Evolutionary conservation across 768 basidiomycete genomes (phyloP).

Genomic region (Naganishia antarctica): DNA sequence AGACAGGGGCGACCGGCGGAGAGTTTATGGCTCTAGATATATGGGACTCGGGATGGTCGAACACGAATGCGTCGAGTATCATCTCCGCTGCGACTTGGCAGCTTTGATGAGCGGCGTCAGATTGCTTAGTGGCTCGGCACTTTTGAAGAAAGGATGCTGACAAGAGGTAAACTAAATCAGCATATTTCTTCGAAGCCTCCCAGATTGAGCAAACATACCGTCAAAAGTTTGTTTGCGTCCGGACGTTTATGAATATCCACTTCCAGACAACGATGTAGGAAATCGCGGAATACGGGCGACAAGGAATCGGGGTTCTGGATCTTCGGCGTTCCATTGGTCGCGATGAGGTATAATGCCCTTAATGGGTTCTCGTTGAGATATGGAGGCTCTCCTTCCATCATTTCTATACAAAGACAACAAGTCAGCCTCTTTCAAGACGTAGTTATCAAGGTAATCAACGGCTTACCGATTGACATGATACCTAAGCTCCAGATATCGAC

Average conservation of each 20-base stretch:
- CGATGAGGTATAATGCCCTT: slow-evolving; percentile 89
- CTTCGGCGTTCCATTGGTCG: slow-evolving; percentile 94
- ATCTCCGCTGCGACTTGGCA: slow-evolving; percentile 58
- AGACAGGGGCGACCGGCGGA: too few relatives aligned
- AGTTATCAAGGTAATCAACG: too few relatives aligned
- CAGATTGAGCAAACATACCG: slow-evolving; percentile 54
- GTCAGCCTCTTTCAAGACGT: too few relatives aligned
- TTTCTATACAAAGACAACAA: slow-evolving; percentile 53
- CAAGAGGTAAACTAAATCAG: slow-evolving; percentile 3
- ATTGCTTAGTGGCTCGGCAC: slow-evolving; percentile 78
- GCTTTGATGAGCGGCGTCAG: slow-evolving; percentile 87
- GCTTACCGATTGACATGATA: slow-evolving; percentile 82
- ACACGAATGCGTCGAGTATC: background rate
- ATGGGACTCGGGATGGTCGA: too few relatives aligned
- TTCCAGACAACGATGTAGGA: slow-evolving; percentile 78
- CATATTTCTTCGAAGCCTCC: background rate
- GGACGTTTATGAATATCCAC: slow-evolving; percentile 94
- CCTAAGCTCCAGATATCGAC: slow-evolving; percentile 96
- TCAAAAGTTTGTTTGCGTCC: slow-evolving; percentile 70
- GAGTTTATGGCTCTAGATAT: too few relatives aligned
- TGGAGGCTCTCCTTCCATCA: slow-evolving; percentile 97
- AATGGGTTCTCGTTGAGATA: slow-evolving; percentile 93
- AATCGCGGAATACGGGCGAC: slow-evolving; percentile 77
- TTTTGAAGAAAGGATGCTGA: slow-evolving; percentile 81
- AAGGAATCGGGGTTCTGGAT: slow-evolving; percentile 83